Conservation (phyloP, 2,329 filamentous ascomycete genomes). For the Apiospora rasikravindrae region DNA sequence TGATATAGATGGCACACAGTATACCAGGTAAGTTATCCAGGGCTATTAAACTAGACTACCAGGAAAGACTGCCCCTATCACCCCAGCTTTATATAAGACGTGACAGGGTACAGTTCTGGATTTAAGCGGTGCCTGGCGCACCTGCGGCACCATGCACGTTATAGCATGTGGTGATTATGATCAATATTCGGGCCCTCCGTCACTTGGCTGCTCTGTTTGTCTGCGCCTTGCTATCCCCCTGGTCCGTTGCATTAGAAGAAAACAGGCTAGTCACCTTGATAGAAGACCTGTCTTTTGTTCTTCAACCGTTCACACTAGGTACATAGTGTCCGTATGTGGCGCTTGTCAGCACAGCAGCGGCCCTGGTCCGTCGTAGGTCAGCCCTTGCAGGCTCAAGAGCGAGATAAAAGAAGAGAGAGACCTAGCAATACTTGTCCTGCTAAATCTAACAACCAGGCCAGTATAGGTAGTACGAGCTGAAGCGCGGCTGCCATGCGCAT, state of each 20-base stretch:
- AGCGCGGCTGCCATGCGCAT: slow-evolving; percentile 2
- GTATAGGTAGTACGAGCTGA: neutral
- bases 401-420: neutral
- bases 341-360: neutral
- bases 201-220: neutral
- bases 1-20: neutral
- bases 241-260: neutral
- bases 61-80: neutral
- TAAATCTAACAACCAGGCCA: neutral
- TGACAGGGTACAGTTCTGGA: neutral
- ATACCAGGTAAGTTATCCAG: neutral
- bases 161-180: neutral
- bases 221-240: slow-evolving; percentile 5
- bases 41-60: neutral
- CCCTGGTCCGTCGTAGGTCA: neutral
- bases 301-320: neutral
- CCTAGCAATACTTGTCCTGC: neutral
- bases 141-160: neutral
- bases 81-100: neutral
- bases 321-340: neutral
- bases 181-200: neutral
- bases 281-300: neutral
- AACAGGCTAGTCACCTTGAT: neutral
- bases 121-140: neutral
- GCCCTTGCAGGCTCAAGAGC: neutral